A percentile compares a stretch with the other conserved stretches of the same genome.
These are phyloP conservation scores for Glutinoglossum americanum DNA, from an alignment of 495 filamentous ascomycete genomes.

Conservation along the genomic window DNA sequence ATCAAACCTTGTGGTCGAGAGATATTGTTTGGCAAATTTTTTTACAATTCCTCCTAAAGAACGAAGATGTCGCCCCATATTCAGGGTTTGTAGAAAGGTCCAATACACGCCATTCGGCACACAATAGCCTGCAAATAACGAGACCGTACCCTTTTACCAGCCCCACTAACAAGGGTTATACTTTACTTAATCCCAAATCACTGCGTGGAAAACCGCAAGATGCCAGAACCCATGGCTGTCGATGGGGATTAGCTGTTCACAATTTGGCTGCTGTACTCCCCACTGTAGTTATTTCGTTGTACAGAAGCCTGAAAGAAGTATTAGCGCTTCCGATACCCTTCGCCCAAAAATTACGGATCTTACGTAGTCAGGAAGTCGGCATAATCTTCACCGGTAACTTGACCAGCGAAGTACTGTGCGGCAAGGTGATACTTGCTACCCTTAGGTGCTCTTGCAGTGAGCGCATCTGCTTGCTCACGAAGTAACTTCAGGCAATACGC, in stretches of 20 bases:
- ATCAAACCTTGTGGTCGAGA: no score
- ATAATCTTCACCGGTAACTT: slow-evolving; percentile 94
- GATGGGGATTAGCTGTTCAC: slow-evolving; percentile 21
- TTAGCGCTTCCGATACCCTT: neutral
- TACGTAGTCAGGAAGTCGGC: slow-evolving; percentile 85
- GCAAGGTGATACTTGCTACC: slow-evolving; percentile 86
- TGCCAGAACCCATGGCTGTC: neutral
- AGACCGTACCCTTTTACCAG: no score
- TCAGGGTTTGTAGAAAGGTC: no score
- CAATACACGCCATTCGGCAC: no score
- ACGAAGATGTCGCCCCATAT: no score
- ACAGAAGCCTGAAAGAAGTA: slow-evolving; percentile 41
- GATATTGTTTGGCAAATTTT: no score
- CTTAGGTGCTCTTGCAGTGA: slow-evolving; percentile 54
- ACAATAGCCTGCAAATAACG: no score
- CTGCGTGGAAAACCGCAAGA: no score
- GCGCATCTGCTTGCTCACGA: slow-evolving; percentile 60
- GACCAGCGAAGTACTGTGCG: slow-evolving; percentile 73
- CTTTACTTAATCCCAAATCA: no score
- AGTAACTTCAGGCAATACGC: slow-evolving; percentile 69
- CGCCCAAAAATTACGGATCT: slow-evolving; percentile 14
- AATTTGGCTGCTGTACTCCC: slow-evolving; percentile 60
- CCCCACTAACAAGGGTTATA: no score
- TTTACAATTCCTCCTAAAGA: no score
- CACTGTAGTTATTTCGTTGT: slow-evolving; percentile 84